Base-by-base conservation (phyloP, 1,284 basidiomycete species). In the Fistulina hepatica region DNA sequence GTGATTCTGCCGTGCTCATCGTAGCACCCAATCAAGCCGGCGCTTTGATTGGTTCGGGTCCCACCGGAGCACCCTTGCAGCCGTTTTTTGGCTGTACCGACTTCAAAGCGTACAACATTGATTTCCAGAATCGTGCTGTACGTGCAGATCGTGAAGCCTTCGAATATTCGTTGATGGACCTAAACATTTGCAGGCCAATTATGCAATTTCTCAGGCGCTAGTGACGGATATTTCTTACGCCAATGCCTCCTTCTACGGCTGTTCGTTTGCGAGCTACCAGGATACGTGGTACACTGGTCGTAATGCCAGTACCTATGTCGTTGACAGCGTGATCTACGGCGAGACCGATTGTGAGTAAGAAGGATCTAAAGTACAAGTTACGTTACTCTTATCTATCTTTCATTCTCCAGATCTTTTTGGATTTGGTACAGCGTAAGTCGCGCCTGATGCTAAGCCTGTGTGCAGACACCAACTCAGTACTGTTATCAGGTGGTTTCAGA, bases 201-300 rank as follows among this genome's bases (percentile, higher is more conserved):
- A 67, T 39, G 53, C 70, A 0, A 73, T 76, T 19, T 67, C 73
- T 5, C 76, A 69, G 52, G 76, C 76, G 1, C 57, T 79, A 5
- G 73, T 68, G 6, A 74, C 67, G 5, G 67, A 73, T 45, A 69
- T 77, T 30, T 72, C 68, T 2, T 71, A 74, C 39, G 65, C 75
- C 2, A 78, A 78, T 41, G 73, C 73, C 8, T 79, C 76, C 1
- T 79, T 80, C 52, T 81, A 81, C 43, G 74, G 72, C 0, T 79
- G 76, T 45, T 60, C 68, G 2, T 77, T 80, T 45, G 60, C 67
- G 6, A 73, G 74, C 47, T 78, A 59, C 41, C 78, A 81, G 47
- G 79, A 81, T 50, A 80, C 78, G 0, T 74, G 73, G 66, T 81
- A 73, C 48, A 71, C 73, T 0, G 78, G 77, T 1, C 56, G 64